Evolutionary conservation across 306 rosid genomes (phyloP), one percentile per base, ranked within the genome.

Genomic region (Astragalus glycyphyllos): DNA sequence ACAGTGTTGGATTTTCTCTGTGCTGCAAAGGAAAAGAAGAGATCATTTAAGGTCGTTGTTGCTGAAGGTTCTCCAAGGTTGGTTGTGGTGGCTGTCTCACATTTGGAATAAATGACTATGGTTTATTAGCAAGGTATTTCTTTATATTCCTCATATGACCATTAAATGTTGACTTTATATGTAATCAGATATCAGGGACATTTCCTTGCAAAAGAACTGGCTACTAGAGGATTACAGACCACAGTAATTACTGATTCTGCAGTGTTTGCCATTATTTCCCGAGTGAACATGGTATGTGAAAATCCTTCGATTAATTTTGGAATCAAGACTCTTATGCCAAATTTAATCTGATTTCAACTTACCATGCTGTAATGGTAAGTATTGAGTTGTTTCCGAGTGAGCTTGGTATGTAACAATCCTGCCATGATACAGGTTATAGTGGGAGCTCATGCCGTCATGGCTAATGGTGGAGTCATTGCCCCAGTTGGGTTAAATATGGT

Each of bases 11-110:
- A 95, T 77, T 95, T 95, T 88, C 93, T 95, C 20, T 86, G 83
- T 77, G 97, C 96, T 58, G 99, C 99, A 7, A 95, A 89, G 82
- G 99, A 91, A 79, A 95, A 91, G 71, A 88, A 87, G 76, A 87
- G 99, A 87, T 89, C 97, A 41, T 95, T 91, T 79, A 89, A 96
- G 75, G 93, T 91, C 31, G 81, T 87, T 85, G 96, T 95, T 67
- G 91, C 96, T 3, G 99, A 95, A 79, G 99, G 99, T 77, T 97
- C 97, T 81, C 99, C 99, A 71, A 95, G 97, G 99, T 95, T 74
- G 50, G 88, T 78, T 64, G 62, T 59, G 60, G 55, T 66, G 60
- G 16, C 75, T 53, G 68, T 16, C 51, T 63, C 65, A 61, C 51
- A 50, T 71, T 49, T 77, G 46, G 12, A 47, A 23, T 54, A 7